These are phyloP conservation scores for Penstemon eatonii DNA, from an alignment of 257 asterid species.

Conservation along the genomic window DNA sequence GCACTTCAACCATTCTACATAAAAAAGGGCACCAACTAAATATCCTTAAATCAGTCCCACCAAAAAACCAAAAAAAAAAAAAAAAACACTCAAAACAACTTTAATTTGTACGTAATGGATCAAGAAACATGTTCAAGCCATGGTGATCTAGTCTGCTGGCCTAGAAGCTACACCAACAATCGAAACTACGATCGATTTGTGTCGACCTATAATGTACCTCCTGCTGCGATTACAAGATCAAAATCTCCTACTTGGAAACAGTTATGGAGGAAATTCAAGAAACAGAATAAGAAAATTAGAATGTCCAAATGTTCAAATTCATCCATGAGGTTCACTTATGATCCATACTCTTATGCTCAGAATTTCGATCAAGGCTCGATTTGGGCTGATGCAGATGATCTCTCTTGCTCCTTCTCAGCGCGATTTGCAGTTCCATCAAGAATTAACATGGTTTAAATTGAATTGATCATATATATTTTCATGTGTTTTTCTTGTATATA, in stretches of 20 bases:
- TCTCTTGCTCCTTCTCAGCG: constrained; percentile 69
- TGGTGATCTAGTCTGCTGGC: constrained; percentile 34
- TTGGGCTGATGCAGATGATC: constrained; percentile 47
- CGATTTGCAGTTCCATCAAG: constrained; percentile 68
- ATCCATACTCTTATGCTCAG: constrained; percentile 59
- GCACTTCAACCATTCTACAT: constrained; percentile 25
- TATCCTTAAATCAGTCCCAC: not conserved
- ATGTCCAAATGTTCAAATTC: constrained; percentile 39
- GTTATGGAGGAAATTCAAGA: constrained; percentile 76
- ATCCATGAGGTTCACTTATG: constrained; percentile 55
- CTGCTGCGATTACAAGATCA: constrained; percentile 25
- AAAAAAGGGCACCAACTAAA: not conserved
- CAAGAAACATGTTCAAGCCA: constrained; percentile 34
- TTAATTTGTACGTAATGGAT: constrained; percentile 32
- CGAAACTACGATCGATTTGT: constrained; percentile 41
- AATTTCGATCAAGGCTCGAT: constrained; percentile 66
- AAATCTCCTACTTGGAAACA: constrained; percentile 50
- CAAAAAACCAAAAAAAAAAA: not conserved
- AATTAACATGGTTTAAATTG: constrained; percentile 6
- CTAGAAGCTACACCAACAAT: constrained; percentile 31
- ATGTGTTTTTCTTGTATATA: not conserved
- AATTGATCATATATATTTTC: too few relatives aligned
- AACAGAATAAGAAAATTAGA: constrained; percentile 45
- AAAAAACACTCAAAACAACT: not conserved
- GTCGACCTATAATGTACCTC: constrained; percentile 24